Conservation (phyloP, 1,284 basidiomycete species). For the Gymnopus androsaceus region DNA sequence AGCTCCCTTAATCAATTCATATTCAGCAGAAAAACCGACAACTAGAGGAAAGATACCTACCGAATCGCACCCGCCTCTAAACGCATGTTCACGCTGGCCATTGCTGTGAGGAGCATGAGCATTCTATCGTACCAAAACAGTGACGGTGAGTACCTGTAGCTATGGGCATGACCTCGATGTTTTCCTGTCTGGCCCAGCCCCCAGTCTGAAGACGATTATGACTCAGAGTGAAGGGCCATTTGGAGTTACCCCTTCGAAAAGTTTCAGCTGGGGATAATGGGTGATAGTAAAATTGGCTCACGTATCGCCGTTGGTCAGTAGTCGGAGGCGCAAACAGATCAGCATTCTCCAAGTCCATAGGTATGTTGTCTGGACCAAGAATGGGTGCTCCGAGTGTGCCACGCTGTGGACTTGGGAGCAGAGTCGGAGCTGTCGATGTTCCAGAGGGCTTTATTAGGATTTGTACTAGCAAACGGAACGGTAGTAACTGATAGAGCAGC, state of each 20-base stretch:
- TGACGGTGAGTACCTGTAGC: slow-evolving; percentile 46
- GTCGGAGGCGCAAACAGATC: slow-evolving; percentile 66
- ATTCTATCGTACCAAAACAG: background rate
- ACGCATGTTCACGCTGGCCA: slow-evolving; percentile 74
- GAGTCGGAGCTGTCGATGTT: slow-evolving; percentile 17
- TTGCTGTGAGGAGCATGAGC: slow-evolving; percentile 33
- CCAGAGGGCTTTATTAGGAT: slow-evolving; percentile 39
- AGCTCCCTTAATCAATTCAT: slow-evolving; percentile 50
- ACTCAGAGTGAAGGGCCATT: slow-evolving; percentile 73
- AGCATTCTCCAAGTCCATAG: slow-evolving; percentile 57
- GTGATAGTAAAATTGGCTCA: slow-evolving; percentile 32
- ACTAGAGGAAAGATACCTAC: slow-evolving; percentile 40
- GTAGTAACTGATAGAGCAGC: slow-evolving; percentile 33
- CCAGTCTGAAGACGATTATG: slow-evolving; percentile 71
- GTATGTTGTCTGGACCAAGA: slow-evolving; percentile 57
- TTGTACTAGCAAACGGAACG: slow-evolving; percentile 47
- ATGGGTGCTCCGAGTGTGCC: slow-evolving; percentile 51
- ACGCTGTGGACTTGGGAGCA: slow-evolving; percentile 34
- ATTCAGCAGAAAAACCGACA: background rate
- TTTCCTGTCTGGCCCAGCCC: slow-evolving; percentile 75
- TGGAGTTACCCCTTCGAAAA: slow-evolving; percentile 52
- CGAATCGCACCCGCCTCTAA: slow-evolving; percentile 65
- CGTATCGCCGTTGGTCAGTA: slow-evolving; percentile 67
- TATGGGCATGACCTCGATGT: slow-evolving; percentile 51
- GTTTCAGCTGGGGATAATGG: slow-evolving; percentile 7